A percentile compares a stretch with the other conserved stretches of the same genome.
These are phyloP conservation scores for Paramyrothecium roridum DNA, from an alignment of 2,329 filamentous ascomycete species.

Conservation along the genomic window DNA sequence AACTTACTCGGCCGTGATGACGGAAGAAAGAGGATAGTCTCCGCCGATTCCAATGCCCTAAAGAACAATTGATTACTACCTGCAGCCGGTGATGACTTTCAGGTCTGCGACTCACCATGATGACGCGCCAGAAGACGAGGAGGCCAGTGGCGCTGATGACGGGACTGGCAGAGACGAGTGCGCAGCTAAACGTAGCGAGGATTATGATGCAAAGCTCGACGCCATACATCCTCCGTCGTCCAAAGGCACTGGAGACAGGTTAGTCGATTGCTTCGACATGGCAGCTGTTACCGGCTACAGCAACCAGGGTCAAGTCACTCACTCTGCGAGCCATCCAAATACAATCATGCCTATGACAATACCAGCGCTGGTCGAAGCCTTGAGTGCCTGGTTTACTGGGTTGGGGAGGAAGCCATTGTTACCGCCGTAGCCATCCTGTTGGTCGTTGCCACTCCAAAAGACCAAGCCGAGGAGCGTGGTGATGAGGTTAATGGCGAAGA, in stretches of 20 bases:
- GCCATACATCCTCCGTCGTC: constrained; percentile 80
- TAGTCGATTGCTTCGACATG: neutral
- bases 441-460: constrained; percentile 58
- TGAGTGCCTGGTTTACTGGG: constrained; percentile 68
- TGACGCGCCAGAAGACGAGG: constrained; percentile 71
- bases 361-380: constrained; percentile 76
- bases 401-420: constrained; percentile 59
- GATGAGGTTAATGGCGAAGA: constrained; percentile 77
- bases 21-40: constrained; percentile 76
- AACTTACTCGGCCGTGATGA: constrained; percentile 71
- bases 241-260: constrained; percentile 46
- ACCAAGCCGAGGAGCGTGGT: constrained; percentile 71
- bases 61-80: neutral
- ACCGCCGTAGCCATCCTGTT: constrained; percentile 43
- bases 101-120: constrained; percentile 52
- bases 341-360: constrained; percentile 75
- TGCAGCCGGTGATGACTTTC: neutral
- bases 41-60: constrained; percentile 73
- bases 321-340: constrained; percentile 76
- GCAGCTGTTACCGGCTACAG: neutral
- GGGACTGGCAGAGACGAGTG: constrained; percentile 58
- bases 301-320: constrained; percentile 8
- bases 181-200: constrained; percentile 64
- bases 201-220: constrained; percentile 73
- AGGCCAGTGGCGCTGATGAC: constrained; percentile 57